Evolutionary conservation across 305 asterid species (phyloP), one percentile per base, ranked within the genome.

Genomic region (Fraxinus xanthoxyloides): DNA sequence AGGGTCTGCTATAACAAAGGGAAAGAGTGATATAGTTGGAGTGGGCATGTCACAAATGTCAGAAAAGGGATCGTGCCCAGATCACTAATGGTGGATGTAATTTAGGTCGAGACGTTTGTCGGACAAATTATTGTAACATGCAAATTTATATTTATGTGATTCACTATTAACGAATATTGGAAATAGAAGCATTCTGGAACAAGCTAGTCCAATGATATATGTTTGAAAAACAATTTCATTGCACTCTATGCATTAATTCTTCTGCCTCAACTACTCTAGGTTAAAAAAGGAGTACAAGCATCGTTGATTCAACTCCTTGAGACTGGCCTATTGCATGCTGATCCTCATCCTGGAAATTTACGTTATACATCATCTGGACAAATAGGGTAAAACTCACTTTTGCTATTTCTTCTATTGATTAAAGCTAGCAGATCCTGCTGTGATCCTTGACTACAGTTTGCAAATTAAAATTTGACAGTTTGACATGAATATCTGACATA

Each of bases 261-360:
- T 85, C 76, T 83, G 69, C 74, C 63, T 83, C 78, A 59, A 75
- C 77, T 82, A 24, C 79, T 85, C 75, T 85, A 96, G 99, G 98
- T 92, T 81, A 93, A 85, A 88, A 96, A 92, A 87, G 99, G 99
- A 75, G 98, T 96, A 77, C 97, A 94, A 87, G 98, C 98, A 89
- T 84, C 98, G 77, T 80, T 96, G 63, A 67, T 96, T 86, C 99
- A 96, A 90, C 98, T 96, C 85, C 96, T 96, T 75, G 99, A 96
- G 81, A 96, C 98, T 89, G 99, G 99, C 79, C 76, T 93, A 77
- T 82, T 96, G 91, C 99, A 96, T 86, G 98, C 98, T 80, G 99
- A 96, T 86, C 98, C 99, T 36, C 99, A 96, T 87, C 97, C 98
- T 76, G 99, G 99, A 86, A 96, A 96, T 87, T 75, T 96, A 87